Conservation (phyloP, 169 alveolate genomes). For the Cryptosporidium muris region DNA sequence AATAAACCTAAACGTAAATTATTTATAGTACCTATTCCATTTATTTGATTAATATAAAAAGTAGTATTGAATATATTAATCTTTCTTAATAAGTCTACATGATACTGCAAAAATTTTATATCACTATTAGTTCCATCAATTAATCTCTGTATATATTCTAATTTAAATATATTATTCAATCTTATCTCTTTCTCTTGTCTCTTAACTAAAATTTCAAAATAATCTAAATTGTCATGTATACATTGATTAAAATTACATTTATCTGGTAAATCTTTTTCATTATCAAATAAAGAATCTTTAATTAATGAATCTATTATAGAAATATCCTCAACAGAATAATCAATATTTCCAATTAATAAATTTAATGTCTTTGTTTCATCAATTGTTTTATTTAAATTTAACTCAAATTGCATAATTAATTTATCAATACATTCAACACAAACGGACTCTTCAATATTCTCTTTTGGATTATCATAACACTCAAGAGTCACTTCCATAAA, state of each 20-base stretch:
- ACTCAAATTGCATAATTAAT: slow-evolving; percentile 4
- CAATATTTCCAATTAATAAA: not conserved
- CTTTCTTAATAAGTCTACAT: slow-evolving; percentile 17
- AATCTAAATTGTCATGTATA: slow-evolving; percentile 2
- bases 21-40: slow-evolving; percentile 33
- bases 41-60: slow-evolving; percentile 10
- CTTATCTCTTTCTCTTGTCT: slow-evolving; percentile 8
- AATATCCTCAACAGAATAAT: not conserved
- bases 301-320: not conserved
- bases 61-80: slow-evolving; percentile 24
- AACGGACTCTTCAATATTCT: slow-evolving; percentile 25
- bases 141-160: slow-evolving; percentile 13
- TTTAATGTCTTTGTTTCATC: not conserved
- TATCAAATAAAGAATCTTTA: not conserved
- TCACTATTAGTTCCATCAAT: slow-evolving; percentile 16
- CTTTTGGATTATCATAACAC: not conserved
- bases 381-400: slow-evolving; percentile 8
- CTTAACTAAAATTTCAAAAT: not conserved
- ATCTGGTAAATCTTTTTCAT: not conserved
- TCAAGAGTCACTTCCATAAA: slow-evolving; percentile 52
- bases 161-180: slow-evolving; percentile 7
- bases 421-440: slow-evolving; percentile 44
- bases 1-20: slow-evolving; percentile 8
- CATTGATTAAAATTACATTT: not conserved
- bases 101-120: not conserved